Conservation (phyloP, 352 stramenopile genomes). For the Saprolegnia parasitica region DNA sequence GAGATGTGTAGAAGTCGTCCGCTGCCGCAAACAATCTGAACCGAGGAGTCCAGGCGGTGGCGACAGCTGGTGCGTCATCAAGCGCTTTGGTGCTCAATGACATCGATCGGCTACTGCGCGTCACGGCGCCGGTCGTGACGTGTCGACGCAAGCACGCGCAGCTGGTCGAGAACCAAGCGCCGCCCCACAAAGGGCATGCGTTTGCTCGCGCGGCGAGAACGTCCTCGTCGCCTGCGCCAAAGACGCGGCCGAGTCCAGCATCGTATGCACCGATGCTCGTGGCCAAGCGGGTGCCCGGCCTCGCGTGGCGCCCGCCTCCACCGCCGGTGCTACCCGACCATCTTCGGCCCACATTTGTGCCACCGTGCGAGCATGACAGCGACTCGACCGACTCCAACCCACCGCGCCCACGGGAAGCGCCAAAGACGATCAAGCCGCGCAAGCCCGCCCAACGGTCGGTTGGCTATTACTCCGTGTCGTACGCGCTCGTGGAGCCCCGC, state of each 20-base stretch:
- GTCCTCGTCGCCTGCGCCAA: not conserved
- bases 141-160: not conserved
- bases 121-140: not conserved
- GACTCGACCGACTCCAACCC: not conserved
- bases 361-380: not conserved
- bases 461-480: constrained; percentile 19
- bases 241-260: not conserved
- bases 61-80: not conserved
- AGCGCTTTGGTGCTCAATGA: not conserved
- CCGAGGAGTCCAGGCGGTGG: too few relatives aligned
- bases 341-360: not conserved
- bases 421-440: not conserved
- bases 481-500: constrained; percentile 18
- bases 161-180: not conserved
- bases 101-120: constrained; percentile 6
- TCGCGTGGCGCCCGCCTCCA: not conserved
- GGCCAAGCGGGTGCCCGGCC: not conserved
- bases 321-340: not conserved
- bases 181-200: not conserved
- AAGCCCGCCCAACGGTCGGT: not conserved
- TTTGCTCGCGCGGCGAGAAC: not conserved
- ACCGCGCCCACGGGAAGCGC: not conserved
- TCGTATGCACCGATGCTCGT: not conserved
- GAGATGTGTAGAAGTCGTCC: too few relatives aligned
- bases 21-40: too few relatives aligned